phyloP scores from a whole-genome alignment of 768 basidiomycete genomes.

The Lyophyllum atratum region DNA sequence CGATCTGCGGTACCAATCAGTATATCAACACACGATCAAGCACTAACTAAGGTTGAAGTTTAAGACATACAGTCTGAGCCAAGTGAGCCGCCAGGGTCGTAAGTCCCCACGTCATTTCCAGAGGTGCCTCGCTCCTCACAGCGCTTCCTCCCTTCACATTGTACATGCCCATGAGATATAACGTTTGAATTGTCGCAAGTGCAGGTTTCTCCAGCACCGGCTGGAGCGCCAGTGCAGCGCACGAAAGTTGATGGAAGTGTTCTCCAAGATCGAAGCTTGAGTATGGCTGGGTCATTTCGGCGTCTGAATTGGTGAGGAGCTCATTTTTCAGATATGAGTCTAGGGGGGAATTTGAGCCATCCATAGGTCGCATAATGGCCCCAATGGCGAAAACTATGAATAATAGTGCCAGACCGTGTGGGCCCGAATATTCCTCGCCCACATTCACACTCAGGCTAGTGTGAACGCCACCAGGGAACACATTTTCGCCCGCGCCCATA shows the following conservation, averaged over 20 bases:
- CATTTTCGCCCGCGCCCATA: too few relatives aligned
- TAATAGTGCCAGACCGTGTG: constrained; percentile 50
- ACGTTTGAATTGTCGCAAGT: constrained; percentile 66
- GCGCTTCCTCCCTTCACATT: constrained; percentile 71
- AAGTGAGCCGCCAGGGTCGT: constrained; percentile 64
- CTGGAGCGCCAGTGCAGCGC: constrained; percentile 65
- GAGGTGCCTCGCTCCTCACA: constrained; percentile 59
- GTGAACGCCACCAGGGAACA: too few relatives aligned
- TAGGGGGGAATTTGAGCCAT: constrained; percentile 6
- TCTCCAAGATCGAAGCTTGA: constrained; percentile 45
- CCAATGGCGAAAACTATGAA: constrained; percentile 56
- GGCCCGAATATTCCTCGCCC: constrained; percentile 41
- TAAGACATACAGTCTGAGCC: constrained; percentile 53
- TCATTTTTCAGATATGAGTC: background rate
- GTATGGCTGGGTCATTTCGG: background rate
- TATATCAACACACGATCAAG: background rate
- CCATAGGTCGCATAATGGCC: constrained; percentile 41
- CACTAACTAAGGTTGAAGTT: background rate
- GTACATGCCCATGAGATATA: constrained; percentile 70
- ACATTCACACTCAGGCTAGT: background rate
- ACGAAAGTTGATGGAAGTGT: constrained; percentile 66
- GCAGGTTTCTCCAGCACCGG: constrained; percentile 73
- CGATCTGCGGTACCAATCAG: constrained; percentile 43
- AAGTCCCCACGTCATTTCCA: constrained; percentile 72
- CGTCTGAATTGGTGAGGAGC: too few relatives aligned